Evolutionary conservation across 2,329 filamentous ascomycete species (phyloP).

Genomic region (Colletotrichum horii): DNA sequence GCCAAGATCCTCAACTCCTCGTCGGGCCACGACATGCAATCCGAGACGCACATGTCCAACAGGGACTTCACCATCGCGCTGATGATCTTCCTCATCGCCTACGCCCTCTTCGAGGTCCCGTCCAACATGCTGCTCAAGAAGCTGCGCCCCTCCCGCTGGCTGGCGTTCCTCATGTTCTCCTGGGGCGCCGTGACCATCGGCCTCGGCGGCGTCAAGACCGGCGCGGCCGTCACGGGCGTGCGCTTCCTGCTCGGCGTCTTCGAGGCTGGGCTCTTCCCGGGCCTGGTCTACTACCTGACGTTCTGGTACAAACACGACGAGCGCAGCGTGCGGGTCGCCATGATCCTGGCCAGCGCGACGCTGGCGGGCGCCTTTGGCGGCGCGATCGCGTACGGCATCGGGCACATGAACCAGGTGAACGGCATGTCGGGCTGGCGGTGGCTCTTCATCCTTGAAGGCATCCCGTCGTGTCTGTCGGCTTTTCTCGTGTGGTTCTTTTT

Average conservation of each 20-base stretch:
- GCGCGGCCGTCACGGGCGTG: slow-evolving; percentile 38
- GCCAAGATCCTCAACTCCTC: slow-evolving; percentile 69
- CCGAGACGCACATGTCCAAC: slow-evolving; percentile 64
- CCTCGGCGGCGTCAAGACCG: slow-evolving; percentile 42
- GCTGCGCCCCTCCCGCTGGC: slow-evolving; percentile 38
- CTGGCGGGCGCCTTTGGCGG: slow-evolving; percentile 39
- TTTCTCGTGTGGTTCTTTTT: slow-evolving; percentile 32
- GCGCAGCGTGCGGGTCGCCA: slow-evolving; percentile 44
- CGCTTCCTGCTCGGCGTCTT: slow-evolving; percentile 47
- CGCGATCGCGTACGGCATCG: slow-evolving; percentile 34
- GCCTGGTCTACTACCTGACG: slow-evolving; percentile 45
- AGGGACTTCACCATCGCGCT: slow-evolving; percentile 65
- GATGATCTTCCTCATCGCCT: slow-evolving; percentile 60
- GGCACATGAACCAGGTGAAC: slow-evolving; percentile 28
- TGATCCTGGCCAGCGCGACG: slow-evolving; percentile 42
- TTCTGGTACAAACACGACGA: slow-evolving; percentile 52
- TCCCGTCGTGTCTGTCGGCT: slow-evolving; percentile 36
- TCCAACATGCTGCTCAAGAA: slow-evolving; percentile 43
- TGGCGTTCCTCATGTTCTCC: slow-evolving; percentile 39
- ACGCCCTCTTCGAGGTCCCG: slow-evolving; percentile 45
- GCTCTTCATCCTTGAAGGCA: slow-evolving; percentile 50
- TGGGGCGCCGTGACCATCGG: slow-evolving; percentile 44
- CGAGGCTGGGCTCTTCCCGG: slow-evolving; percentile 48
- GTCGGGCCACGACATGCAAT: slow-evolving; percentile 65
- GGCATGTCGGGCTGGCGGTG: slow-evolving; percentile 33